Evolutionary conservation across 768 basidiomycete genomes (phyloP).

Genomic region (Hericium coralloides): DNA sequence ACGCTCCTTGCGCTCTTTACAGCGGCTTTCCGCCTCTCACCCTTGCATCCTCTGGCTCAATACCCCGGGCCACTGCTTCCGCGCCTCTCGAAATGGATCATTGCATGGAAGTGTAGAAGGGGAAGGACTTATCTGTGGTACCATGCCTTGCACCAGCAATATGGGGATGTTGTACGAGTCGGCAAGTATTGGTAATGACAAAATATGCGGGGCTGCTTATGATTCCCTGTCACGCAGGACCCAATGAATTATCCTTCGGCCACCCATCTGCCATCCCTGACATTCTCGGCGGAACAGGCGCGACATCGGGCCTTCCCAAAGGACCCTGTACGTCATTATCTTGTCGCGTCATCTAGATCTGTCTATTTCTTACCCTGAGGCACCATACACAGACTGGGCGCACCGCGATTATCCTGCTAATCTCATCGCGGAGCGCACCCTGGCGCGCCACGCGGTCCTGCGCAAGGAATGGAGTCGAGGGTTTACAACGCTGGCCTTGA

Average conservation of each 20-base stretch:
- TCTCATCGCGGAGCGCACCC: conserved; percentile 3
- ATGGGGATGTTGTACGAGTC: conserved; percentile 49
- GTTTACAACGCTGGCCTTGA: conserved; percentile 19
- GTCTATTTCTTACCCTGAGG: neutral
- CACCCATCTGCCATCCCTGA: conserved; percentile 34
- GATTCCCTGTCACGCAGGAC: conserved; percentile 18
- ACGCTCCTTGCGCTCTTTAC: conserved; percentile 5
- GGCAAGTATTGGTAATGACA: conserved; percentile 11
- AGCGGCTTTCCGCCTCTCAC: conserved; percentile 14
- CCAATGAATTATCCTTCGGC: conserved; percentile 49
- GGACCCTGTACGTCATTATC: conserved; percentile 38
- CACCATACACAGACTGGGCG: neutral
- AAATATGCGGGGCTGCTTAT: too few relatives aligned
- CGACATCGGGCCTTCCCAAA: conserved; percentile 39
- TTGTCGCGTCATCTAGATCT: neutral
- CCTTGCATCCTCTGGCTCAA: conserved; percentile 18
- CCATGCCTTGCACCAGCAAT: conserved; percentile 38
- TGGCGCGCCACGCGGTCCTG: conserved; percentile 17
- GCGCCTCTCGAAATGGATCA: conserved; percentile 5
- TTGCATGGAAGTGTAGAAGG: conserved; percentile 3
- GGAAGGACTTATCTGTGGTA: conserved; percentile 35
- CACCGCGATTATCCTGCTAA: neutral
- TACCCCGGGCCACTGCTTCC: conserved; percentile 15
- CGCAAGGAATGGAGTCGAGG: conserved; percentile 24
- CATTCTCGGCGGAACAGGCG: conserved; percentile 31